Evolutionary conservation across 257 asterid species (phyloP), one percentile per base, ranked within the genome.

Genomic region (Capsicum rhomboideum): DNA sequence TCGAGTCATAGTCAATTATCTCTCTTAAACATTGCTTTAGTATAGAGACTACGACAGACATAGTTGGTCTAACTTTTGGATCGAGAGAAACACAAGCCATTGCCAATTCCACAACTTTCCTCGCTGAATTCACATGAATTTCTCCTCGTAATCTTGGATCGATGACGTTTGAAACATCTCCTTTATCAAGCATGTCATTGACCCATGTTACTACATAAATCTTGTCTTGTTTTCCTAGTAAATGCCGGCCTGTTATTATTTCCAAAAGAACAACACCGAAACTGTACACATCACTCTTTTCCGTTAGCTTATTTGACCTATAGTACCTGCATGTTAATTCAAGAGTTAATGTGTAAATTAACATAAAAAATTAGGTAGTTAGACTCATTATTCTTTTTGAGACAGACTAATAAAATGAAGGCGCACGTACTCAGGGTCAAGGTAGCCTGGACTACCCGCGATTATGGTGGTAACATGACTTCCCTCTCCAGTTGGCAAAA

Each of bases 101-200:
- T 12, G 86, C 93, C 17, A 90, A 6, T 84, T 89, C 92, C 54
- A 90, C 86, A 37, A 88, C 83, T 75, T 80, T 86, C 93, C 86
- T 68, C 0, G 69, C 89, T 0, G 89, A 80, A 28, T 84, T 82
- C 10, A 40, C 14, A 2, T 68, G 79, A 28, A 53, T 83, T 20
- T 79, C 55, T 34, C 86, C 89, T 6, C 26, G 50, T 64, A 91
- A 21, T 49, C 84, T 87, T 3, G 89, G 83, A 37, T 88, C 93
- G 23, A 84, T 79, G 16, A 90, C 21, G 17, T 63, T 74, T 42
- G 26, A 18, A 20, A 90, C 67, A 83, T 91, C 91, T 13, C 88
- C 87, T 2, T 74, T 64, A 4, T 17, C 59, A 54, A 40, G 44
- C 44, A 87, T 80, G 14, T 12, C 8, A 34, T 66, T 82, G 2